These are phyloP conservation scores for Chamaenerion angustifolium DNA, from an alignment of 345 rosid species.

Conservation along the genomic window DNA sequence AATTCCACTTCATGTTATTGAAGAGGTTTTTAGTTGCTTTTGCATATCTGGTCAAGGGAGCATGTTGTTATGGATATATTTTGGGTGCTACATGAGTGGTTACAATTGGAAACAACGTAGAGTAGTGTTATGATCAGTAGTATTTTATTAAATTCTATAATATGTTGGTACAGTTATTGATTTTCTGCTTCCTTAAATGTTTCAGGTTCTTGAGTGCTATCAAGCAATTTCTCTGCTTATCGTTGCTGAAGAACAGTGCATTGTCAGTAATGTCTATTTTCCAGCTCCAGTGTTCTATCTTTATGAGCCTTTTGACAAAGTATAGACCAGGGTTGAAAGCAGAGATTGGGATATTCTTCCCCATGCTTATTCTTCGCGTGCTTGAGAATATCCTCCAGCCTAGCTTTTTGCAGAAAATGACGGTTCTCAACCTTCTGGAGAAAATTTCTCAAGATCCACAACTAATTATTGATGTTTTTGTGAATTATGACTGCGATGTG, in stretches of 20 bases:
- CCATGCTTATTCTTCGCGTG: slow-evolving; percentile 88
- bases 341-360: slow-evolving; percentile 90
- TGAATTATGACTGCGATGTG: slow-evolving; percentile 90
- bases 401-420: slow-evolving; percentile 94
- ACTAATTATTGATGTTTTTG: slow-evolving; percentile 75
- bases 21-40: neutral
- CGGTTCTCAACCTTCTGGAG: slow-evolving; percentile 72
- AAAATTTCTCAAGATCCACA: slow-evolving; percentile 68
- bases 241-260: slow-evolving; percentile 89
- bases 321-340: slow-evolving; percentile 74
- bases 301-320: slow-evolving; percentile 59
- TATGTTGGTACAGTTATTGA: too few relatives aligned
- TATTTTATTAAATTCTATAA: too few relatives aligned
- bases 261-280: slow-evolving; percentile 85
- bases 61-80: too few relatives aligned
- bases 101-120: too few relatives aligned
- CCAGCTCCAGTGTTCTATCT: slow-evolving; percentile 91
- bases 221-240: slow-evolving; percentile 82
- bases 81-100: too few relatives aligned
- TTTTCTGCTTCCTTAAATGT: too few relatives aligned
- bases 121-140: too few relatives aligned
- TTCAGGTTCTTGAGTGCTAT: slow-evolving; percentile 77
- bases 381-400: slow-evolving; percentile 97
- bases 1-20: neutral
- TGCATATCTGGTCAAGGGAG: too few relatives aligned